These are phyloP conservation scores for Ottelia alismoides DNA, from an alignment of 106 monocot species.

Conservation along the genomic window DNA sequence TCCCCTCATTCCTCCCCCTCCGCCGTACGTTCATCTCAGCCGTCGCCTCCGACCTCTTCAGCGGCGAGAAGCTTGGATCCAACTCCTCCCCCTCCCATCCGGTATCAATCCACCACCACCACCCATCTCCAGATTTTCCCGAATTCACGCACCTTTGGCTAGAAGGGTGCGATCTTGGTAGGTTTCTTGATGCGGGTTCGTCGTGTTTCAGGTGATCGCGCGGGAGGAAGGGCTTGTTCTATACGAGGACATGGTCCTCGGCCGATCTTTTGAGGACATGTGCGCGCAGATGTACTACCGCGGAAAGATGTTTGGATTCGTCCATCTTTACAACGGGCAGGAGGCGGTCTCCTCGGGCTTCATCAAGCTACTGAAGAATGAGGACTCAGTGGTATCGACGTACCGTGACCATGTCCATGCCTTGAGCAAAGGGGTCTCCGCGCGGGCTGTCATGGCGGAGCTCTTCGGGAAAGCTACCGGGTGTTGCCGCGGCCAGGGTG, in stretches of 20 bases:
- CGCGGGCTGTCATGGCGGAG: constrained; percentile 89
- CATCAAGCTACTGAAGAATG: constrained; percentile 48
- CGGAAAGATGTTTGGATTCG: constrained; percentile 97
- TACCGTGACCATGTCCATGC: constrained; percentile 98
- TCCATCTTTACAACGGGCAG: constrained; percentile 96
- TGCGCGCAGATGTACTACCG: constrained; percentile 99
- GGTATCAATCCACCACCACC: constrained; percentile 7
- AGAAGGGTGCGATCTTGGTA: not conserved
- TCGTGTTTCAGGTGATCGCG: constrained; percentile 29
- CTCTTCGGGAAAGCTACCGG: constrained; percentile 95
- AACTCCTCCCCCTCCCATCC: constrained; percentile 10
- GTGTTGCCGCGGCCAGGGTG: constrained; percentile 98
- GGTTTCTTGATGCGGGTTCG: not conserved
- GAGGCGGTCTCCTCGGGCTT: constrained; percentile 96
- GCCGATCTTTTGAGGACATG: constrained; percentile 90
- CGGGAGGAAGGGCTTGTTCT: constrained; percentile 68
- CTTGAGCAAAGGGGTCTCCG: constrained; percentile 83
- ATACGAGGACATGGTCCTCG: constrained; percentile 94
- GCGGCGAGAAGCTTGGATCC: constrained; percentile 9
- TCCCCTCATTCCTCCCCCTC: constrained; percentile 16
- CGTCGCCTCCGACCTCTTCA: constrained; percentile 37
- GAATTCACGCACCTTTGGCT: not conserved
- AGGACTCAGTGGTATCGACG: constrained; percentile 75
- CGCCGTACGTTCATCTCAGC: constrained; percentile 1
- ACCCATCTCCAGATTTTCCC: not conserved